Evolutionary conservation across 257 asterid genomes (phyloP).

Genomic region (Rehmannia glutinosa): DNA sequence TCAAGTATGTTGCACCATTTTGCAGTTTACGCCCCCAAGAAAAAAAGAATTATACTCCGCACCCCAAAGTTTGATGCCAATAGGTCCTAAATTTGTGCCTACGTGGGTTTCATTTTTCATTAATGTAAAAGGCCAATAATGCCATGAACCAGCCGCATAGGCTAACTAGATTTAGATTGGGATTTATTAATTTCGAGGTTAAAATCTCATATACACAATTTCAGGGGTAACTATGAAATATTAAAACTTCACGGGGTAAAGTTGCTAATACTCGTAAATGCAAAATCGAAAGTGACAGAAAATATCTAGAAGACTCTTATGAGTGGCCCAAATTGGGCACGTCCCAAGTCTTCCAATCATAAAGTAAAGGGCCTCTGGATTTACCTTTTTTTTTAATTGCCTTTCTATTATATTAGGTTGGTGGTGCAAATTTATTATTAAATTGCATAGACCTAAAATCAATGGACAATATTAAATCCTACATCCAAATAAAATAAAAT

Average conservation of each 20-base stretch:
- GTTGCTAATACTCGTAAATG: neutral
- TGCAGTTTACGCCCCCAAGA: conserved; percentile 5
- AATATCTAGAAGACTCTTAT: conserved; percentile 41
- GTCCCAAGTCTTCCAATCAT: conserved; percentile 24
- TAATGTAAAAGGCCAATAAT: neutral
- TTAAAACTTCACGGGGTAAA: neutral
- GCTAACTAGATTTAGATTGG: neutral
- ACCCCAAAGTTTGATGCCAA: conserved; percentile 18
- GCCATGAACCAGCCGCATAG: too few relatives aligned
- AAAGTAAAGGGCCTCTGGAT: conserved; percentile 30
- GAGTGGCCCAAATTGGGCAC: conserved; percentile 67
- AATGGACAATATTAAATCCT: conserved; percentile 23
- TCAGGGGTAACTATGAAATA: neutral
- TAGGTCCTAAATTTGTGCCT: too few relatives aligned
- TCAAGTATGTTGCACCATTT: neutral
- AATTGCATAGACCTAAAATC: conserved; percentile 4
- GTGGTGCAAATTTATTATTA: conserved; percentile 17
- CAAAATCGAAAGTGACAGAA: conserved; percentile 23
- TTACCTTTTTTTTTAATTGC: neutral
- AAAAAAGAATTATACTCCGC: neutral
- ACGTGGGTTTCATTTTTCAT: too few relatives aligned
- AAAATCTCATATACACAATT: neutral
- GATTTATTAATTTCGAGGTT: neutral
- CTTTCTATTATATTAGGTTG: conserved; percentile 8
- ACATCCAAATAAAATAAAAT: conserved; percentile 16